Base-by-base conservation (phyloP, 2,329 filamentous ascomycete genomes). In the Alternaria angustiovoidea region DNA sequence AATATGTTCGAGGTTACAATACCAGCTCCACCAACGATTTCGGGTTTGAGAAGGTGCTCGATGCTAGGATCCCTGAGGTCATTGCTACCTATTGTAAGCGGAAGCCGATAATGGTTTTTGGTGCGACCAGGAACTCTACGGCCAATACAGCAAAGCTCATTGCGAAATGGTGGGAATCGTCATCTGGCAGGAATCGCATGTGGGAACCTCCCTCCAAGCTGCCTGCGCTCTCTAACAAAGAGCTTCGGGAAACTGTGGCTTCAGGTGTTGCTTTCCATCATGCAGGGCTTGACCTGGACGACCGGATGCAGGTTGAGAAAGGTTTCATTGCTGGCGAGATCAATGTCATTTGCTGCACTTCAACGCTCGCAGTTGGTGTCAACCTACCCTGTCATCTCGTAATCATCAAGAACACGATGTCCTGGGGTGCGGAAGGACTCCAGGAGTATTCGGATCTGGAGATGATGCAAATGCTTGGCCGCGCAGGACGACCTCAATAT, bases 391-490 rank as follows among this genome's bases (percentile, higher is more conserved):
- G 92, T 62, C 90, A 95, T 72, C 86, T 94, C 3, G 92, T 94
- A 4, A 88, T 96, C 9, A 86, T 96, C 56, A 96, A 96, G 75
- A 91, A 91, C 22, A 96, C 92, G 0, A 84, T 88, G 4, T 82
- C 84, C 0, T 86, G 87, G 57, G 85, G 88, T 57, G 82, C 79
- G 32, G 78, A 84, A 7, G 83, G 79, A 7, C 70, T 86, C 38
- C 86, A 88, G 56, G 91, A 95, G 73, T 93, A 93, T 66, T 88
- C 91, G 0, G 92, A 95, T 72, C 82, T 96, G 5, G 92, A 96
- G 67, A 86, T 94, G 62, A 94, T 94, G 89, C 92, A 96, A 70
- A 96, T 96, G 92, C 85, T 96, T 49, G 92, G 92, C 7, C 88
- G 92, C 64, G 92, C 92, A 51, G 92, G 93, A 1, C 84, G 92